Conservation (phyloP, 805 yeast genomes). For the Candida endomychidarum region DNA sequence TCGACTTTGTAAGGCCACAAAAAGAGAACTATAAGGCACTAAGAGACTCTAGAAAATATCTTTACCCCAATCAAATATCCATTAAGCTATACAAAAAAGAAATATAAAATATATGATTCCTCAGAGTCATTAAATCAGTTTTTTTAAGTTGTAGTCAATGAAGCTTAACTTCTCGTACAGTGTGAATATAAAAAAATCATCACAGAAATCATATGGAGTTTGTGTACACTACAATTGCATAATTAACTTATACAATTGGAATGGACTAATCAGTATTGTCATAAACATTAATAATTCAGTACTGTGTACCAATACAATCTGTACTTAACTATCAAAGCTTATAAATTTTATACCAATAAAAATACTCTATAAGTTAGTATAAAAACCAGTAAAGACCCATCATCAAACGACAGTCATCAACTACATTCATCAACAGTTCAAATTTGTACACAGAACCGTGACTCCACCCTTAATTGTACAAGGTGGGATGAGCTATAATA, state of each 20-base stretch:
- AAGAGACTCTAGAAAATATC: too few species aligned
- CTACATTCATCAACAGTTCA: slow-evolving; percentile 41
- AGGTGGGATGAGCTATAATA: slow-evolving; percentile 38
- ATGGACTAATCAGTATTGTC: too few species aligned
- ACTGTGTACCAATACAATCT: too few species aligned
- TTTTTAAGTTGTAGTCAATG: slow-evolving; percentile 38
- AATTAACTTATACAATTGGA: too few species aligned
- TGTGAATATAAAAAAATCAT: slow-evolving; percentile 47
- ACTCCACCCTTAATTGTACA: slow-evolving; percentile 45
- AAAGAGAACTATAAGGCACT: too few species aligned
- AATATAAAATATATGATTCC: slow-evolving; percentile 8
- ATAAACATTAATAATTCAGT: too few species aligned
- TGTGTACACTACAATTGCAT: too few species aligned
- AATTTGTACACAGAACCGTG: slow-evolving; percentile 47
- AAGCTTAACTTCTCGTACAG: slow-evolving; percentile 43
- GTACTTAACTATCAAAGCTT: too few species aligned
- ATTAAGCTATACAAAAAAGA: slow-evolving; percentile 8
- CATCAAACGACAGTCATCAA: slow-evolving; percentile 50
- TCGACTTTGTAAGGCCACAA: not conserved
- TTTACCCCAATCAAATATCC: too few species aligned
- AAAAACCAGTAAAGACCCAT: slow-evolving; percentile 11
- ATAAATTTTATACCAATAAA: not conserved
- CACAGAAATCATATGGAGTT: slow-evolving; percentile 22
- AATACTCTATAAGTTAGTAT: slow-evolving; percentile 2
- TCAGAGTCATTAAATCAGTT: slow-evolving; percentile 53